phyloP scores from a whole-genome alignment of 768 basidiomycete species.

The Mycena galericulata region DNA sequence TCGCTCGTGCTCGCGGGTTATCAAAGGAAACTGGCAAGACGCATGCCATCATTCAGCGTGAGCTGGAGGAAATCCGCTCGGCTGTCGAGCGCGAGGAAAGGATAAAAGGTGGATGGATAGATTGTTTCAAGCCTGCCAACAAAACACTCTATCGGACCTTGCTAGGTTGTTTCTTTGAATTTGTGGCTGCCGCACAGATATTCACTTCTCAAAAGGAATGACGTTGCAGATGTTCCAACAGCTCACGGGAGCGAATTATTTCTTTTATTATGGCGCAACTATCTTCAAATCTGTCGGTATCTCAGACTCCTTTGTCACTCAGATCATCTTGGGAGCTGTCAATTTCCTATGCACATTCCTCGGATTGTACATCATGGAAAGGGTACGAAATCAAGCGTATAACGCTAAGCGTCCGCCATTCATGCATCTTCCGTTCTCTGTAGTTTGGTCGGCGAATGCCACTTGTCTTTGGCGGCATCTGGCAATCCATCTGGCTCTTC shows the following conservation, averaged over 20 bases:
- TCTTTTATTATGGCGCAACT: constrained; percentile 77
- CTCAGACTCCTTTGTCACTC: constrained; percentile 73
- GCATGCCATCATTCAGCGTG: constrained; percentile 57
- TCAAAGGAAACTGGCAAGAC: constrained; percentile 50
- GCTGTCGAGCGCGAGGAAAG: constrained; percentile 63
- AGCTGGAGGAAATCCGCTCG: constrained; percentile 66
- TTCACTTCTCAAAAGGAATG: constrained; percentile 55
- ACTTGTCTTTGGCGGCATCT: constrained; percentile 75
- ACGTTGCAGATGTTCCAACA: constrained; percentile 78
- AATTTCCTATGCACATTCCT: constrained; percentile 81
- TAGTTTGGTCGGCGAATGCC: constrained; percentile 75
- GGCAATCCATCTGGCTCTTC: constrained; percentile 79
- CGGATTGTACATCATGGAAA: constrained; percentile 80
- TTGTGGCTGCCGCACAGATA: not conserved
- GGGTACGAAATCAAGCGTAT: constrained; percentile 47
- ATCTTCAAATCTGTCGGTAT: constrained; percentile 78
- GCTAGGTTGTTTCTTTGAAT: constrained; percentile 49
- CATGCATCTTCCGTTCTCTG: constrained; percentile 1
- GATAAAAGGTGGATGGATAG: constrained; percentile 69
- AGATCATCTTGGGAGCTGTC: constrained; percentile 81
- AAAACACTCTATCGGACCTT: constrained; percentile 75
- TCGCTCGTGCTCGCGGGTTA: constrained; percentile 64
- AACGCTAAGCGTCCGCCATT: constrained; percentile 3
- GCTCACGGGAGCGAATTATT: constrained; percentile 78
- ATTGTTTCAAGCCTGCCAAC: constrained; percentile 68